Base-by-base conservation (phyloP, 2,329 filamentous ascomycete species). In the Fusarium xyrophilum region DNA sequence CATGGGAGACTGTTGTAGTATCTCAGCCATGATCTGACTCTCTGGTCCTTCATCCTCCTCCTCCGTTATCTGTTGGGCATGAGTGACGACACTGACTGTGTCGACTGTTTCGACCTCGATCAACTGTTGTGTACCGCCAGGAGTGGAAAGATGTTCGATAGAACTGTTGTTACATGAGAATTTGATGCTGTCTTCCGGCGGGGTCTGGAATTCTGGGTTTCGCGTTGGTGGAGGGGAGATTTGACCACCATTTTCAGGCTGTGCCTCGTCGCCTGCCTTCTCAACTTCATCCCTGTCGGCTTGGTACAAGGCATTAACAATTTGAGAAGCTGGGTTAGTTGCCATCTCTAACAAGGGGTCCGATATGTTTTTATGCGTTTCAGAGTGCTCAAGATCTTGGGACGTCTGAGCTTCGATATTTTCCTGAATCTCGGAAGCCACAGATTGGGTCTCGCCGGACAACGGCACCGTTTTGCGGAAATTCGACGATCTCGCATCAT, bases 21-120 rank as follows among this genome's bases (percentile, higher is more conserved):
- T 73, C 60, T 76, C 75, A 32, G 68, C 64, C 70, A 76, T 76
- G 56, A 76, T 71, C 67, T 76, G 75, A 60, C 74, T 67, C 32
- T 75, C 69, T 40, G 67, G 73, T 21, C 56, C 70, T 38, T 70
- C 54, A 39, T 77, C 72, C 39, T 44, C 42, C 25, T 70, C 67
- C 35, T 72, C 72, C 5, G 68, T 66, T 21, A 40, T 66, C 36
- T 63, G 52, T 6, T 47, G 46, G 38, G 63, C 48, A 35, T 47
- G 59, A 19, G 65, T 46, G 35, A 53, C 51, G 39, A 51, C 47
- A 42, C 50, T 48, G 27, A 61, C 32, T 47, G 56, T 66, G 46
- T 61, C 67, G 39, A 50, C 44, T 63, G 61, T 60, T 46, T 73
- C 72, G 23, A 60, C 50, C 33, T 72, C 59, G 12, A 67, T 54